Conservation (phyloP, 805 yeast genomes). For the Metschnikowia vanudenii region DNA sequence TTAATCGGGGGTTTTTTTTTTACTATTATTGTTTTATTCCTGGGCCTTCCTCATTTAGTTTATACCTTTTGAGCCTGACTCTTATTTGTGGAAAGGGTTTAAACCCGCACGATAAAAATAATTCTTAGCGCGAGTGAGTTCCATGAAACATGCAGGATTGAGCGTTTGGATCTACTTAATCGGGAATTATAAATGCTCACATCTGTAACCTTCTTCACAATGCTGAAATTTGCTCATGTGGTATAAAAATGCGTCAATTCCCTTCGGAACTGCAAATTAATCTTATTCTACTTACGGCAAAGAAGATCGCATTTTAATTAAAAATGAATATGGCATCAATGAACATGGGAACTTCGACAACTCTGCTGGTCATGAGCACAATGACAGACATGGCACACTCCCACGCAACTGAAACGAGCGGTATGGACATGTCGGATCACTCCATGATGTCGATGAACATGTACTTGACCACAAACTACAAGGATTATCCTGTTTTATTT, state of each 20-base stretch:
- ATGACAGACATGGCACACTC: slow-evolving; percentile 6
- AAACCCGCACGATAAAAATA: background rate
- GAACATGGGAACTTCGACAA: background rate
- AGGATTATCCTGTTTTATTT: slow-evolving; percentile 63
- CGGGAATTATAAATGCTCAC: slow-evolving; percentile 14
- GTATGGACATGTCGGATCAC: background rate
- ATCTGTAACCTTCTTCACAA: background rate
- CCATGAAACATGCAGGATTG: slow-evolving; percentile 3
- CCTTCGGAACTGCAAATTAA: background rate
- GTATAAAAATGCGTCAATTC: background rate
- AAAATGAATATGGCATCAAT: slow-evolving; percentile 3
- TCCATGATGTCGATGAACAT: slow-evolving; percentile 50
- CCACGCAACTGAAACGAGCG: background rate
- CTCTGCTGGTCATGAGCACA: slow-evolving; percentile 19
- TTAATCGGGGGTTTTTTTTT: background rate
- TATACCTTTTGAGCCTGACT: background rate
- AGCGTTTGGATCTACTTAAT: slow-evolving; percentile 5
- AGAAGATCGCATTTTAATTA: background rate
- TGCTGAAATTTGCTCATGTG: slow-evolving; percentile 7
- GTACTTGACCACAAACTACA: slow-evolving; percentile 51
- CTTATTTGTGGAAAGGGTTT: background rate
- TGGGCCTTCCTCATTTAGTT: background rate
- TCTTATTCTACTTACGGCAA: background rate
- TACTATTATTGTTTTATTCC: background rate
- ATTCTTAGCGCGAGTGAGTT: background rate